These are phyloP conservation scores for Aspergillus viridinutans DNA, from an alignment of 2,329 filamentous ascomycete genomes.

Conservation along the genomic window DNA sequence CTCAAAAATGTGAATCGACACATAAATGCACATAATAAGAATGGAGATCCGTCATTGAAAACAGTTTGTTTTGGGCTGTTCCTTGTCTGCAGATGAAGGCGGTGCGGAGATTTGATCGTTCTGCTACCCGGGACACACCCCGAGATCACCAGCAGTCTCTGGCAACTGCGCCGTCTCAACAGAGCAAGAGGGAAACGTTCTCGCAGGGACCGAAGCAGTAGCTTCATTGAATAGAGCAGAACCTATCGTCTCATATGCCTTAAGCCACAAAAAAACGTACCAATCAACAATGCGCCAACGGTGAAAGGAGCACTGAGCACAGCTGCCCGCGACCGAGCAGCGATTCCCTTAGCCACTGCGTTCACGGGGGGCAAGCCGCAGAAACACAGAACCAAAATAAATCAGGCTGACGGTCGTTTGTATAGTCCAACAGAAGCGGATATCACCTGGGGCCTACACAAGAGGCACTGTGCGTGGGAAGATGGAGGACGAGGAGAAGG, in stretches of 20 bases:
- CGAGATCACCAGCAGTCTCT: not conserved
- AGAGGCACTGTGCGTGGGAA: conserved; percentile 9
- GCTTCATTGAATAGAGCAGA: conserved; percentile 2
- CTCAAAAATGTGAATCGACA: not conserved
- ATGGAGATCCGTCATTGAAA: conserved; percentile 8
- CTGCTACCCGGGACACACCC: conserved; percentile 25
- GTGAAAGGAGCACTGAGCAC: conserved; percentile 24
- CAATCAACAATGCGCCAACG: conserved; percentile 36
- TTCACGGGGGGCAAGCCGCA: conserved; percentile 12
- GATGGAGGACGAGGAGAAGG: conserved; percentile 2
- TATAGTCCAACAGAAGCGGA: not conserved
- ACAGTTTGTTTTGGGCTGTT: not conserved
- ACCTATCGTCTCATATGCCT: conserved; percentile 5
- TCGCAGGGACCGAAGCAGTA: not conserved
- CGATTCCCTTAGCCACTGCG: conserved; percentile 24
- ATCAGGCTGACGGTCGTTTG: not conserved
- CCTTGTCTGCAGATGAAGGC: conserved; percentile 24
- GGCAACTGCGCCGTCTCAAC: conserved; percentile 19
- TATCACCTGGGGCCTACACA: conserved; percentile 11
- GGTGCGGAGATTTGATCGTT: conserved; percentile 39
- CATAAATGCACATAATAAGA: conserved; percentile 8
- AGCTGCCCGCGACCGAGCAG: conserved; percentile 33
- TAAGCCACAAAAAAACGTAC: conserved; percentile 28
- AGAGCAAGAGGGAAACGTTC: conserved; percentile 2
- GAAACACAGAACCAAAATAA: not conserved